Evolutionary conservation across 495 filamentous ascomycete species (phyloP).

Genomic region (Hypoxylon trugodes): DNA sequence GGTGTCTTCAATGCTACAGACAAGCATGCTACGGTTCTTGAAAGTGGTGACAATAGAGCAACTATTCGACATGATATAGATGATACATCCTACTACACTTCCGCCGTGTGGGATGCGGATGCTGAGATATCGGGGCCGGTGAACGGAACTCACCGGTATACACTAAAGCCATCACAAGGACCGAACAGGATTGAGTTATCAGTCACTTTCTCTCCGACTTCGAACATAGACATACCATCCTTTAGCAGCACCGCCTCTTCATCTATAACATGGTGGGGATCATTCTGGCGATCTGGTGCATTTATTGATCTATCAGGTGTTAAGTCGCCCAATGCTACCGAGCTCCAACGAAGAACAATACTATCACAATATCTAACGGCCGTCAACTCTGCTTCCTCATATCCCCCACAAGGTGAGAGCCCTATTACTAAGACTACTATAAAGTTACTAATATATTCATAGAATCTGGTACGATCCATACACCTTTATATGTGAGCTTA

Average conservation of each 20-base stretch:
- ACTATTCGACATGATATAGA: constrained; percentile 56
- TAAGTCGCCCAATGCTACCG: constrained; percentile 50
- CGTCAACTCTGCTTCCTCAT: constrained; percentile 54
- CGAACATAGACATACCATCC: neutral
- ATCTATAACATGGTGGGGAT: constrained; percentile 48
- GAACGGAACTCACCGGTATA: constrained; percentile 54
- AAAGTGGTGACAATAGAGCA: constrained; percentile 41
- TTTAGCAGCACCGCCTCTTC: constrained; percentile 13
- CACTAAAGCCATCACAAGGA: constrained; percentile 42
- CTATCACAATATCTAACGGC: constrained; percentile 61
- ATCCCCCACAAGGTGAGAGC: constrained; percentile 46
- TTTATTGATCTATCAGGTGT: constrained; percentile 57
- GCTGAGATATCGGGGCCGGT: constrained; percentile 48
- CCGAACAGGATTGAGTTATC: constrained; percentile 40
- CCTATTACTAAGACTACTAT: neutral
- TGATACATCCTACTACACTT: constrained; percentile 54
- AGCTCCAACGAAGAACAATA: constrained; percentile 61
- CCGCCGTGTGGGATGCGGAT: constrained; percentile 47
- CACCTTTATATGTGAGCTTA: neutral
- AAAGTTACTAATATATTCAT: constrained; percentile 12
- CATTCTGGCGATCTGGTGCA: constrained; percentile 57
- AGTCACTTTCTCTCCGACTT: constrained; percentile 45
- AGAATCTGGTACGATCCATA: constrained; percentile 41
- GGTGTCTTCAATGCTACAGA: constrained; percentile 55
- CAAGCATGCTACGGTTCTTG: constrained; percentile 53